Percentiles rank a stretch among this genome's conserved stretches.
Conservation (phyloP, 352 stramenopile genomes). For the Pythium monospermum region DNA sequence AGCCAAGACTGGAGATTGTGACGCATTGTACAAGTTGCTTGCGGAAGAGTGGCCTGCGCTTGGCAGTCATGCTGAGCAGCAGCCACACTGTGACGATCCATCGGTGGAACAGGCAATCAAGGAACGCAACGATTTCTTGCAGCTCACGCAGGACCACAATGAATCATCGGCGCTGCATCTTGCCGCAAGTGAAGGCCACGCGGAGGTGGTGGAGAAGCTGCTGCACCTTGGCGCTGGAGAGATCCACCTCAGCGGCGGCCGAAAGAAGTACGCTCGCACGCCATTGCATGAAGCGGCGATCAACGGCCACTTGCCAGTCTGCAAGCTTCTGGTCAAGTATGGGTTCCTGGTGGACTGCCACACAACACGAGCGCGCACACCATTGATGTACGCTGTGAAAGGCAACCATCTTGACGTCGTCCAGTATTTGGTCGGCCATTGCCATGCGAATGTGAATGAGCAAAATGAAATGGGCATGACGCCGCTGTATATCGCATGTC, state of each 20-base stretch:
- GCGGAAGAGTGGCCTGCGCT: slow-evolving; percentile 2
- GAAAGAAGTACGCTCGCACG: slow-evolving; percentile 62
- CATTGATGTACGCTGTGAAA: slow-evolving; percentile 74
- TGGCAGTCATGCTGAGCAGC: not conserved
- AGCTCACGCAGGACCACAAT: slow-evolving; percentile 65
- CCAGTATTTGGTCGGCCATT: slow-evolving; percentile 38
- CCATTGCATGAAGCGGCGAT: slow-evolving; percentile 73
- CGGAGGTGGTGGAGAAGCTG: slow-evolving; percentile 38
- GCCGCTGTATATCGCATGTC: slow-evolving; percentile 58
- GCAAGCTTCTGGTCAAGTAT: slow-evolving; percentile 42
- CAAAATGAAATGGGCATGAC: slow-evolving; percentile 80
- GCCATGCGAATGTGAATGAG: slow-evolving; percentile 54
- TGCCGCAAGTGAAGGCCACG: slow-evolving; percentile 50
- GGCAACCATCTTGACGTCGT: slow-evolving; percentile 49
- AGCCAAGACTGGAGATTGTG: slow-evolving; percentile 39
- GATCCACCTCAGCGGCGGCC: slow-evolving; percentile 50
- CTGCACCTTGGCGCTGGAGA: slow-evolving; percentile 47
- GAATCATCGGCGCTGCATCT: slow-evolving; percentile 59
- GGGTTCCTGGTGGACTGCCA: slow-evolving; percentile 70
- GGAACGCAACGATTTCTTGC: slow-evolving; percentile 36
- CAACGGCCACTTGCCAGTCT: slow-evolving; percentile 48
- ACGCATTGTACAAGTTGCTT: slow-evolving; percentile 29
- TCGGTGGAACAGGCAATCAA: not conserved
- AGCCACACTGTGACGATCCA: not conserved
- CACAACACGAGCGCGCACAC: slow-evolving; percentile 68